Evolutionary conservation across 495 filamentous ascomycete species (phyloP).

Genomic region (Friedmanniomyces simplex): DNA sequence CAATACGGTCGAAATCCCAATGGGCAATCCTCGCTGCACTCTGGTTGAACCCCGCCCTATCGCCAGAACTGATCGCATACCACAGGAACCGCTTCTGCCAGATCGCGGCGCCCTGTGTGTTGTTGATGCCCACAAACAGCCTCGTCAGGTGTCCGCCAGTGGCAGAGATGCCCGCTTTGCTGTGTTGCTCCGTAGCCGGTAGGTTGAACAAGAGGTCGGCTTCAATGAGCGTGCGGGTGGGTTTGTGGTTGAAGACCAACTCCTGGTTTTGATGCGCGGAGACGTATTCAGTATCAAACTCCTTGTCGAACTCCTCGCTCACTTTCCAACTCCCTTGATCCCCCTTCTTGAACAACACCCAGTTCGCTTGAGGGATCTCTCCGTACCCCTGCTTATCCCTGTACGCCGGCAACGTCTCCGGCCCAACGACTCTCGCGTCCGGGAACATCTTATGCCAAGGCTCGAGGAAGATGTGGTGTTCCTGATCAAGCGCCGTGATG

Average conservation of each 20-base stretch:
- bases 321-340: conserved; percentile 34
- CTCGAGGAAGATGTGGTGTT: conserved; percentile 86
- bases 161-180: conserved; percentile 43
- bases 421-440: conserved; percentile 65
- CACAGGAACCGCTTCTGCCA: conserved; percentile 75
- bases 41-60: conserved; percentile 58
- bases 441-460: conserved; percentile 75
- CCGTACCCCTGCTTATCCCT: conserved; percentile 55
- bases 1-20: conserved; percentile 82
- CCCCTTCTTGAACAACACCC: conserved; percentile 32
- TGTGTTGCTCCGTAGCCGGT: conserved; percentile 81
- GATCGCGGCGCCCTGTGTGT: conserved; percentile 50
- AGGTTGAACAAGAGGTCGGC: conserved; percentile 90
- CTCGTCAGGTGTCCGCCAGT: conserved; percentile 51
- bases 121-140: conserved; percentile 50
- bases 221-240: conserved; percentile 71
- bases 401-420: conserved; percentile 80
- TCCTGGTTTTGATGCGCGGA: conserved; percentile 73
- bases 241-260: conserved; percentile 75
- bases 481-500: conserved; percentile 74
- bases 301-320: conserved; percentile 66
- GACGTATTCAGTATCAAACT: conserved; percentile 82
- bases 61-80: conserved; percentile 55
- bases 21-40: conserved; percentile 55
- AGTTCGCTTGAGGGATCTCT: conserved; percentile 38